Base-by-base conservation (phyloP, 768 basidiomycete genomes). In the Collybiopsis confluens region DNA sequence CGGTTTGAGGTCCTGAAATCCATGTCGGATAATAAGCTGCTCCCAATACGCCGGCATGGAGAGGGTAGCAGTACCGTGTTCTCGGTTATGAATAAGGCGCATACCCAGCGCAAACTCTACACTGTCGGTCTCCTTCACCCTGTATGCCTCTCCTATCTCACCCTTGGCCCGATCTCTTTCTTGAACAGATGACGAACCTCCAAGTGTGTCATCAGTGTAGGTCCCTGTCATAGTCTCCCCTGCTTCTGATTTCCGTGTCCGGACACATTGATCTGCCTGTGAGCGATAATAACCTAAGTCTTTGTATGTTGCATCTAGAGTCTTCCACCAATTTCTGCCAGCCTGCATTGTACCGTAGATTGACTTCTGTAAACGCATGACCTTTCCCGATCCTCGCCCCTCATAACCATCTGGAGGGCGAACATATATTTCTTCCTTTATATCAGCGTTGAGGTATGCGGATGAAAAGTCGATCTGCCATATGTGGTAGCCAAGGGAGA, bases 381-480 rank as follows among this genome's bases (percentile, higher is more conserved):
- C 50, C 50, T 52, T 52, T n/a, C 50, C 50, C 9, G 21, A 5
- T 9, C 45, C 45, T 21, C n/a, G 4, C n/a, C 26, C 61, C 54
- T 73, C 36, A 52, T 60, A 50, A 2, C 64, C 63, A 44, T 64
- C 58, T 0, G 61, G 59, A 15, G 54, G 59, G 15, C 52, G 24
- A 59, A 64, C 63, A 37, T 65, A 64, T 48, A 65, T 46, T 27
- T 60, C 44, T 41, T 56, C 43, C 23, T 47, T 20, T 8, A 16
- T 8, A 4, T 52, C 37, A 16, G 50, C 50, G 24, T 52, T 52
- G 2, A 52, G 50, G 24, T 52, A 52, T 2, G 50, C 50, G 7
- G 50, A 41, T 3, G 50, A 16, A 15, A 52, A 52, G 21, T 52
- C 50, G 18, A 52, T 52, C n/a, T 52, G 50, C 50, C 50, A 52